Evolutionary conservation across 2,329 filamentous ascomycete genomes (phyloP).

Genomic region (Penicillium rolfsii): DNA sequence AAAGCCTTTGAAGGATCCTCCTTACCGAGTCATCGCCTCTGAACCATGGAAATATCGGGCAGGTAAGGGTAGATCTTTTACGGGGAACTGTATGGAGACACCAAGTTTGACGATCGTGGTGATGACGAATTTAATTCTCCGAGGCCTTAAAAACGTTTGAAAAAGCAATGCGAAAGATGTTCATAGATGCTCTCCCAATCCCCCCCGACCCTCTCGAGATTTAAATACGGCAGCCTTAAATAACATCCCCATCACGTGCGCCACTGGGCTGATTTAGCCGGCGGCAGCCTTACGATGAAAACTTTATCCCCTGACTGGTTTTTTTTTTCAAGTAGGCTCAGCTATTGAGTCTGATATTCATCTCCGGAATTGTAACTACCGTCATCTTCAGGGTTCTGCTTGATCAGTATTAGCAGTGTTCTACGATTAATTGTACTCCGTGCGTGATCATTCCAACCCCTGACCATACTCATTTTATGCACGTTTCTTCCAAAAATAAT

Average conservation of each 20-base stretch:
- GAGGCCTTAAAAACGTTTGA: too few species aligned
- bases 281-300: neutral
- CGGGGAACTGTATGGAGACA: too few species aligned
- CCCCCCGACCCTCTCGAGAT: too few species aligned
- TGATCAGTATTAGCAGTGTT: neutral
- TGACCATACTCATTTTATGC: neutral
- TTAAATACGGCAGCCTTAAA: neutral
- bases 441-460: neutral
- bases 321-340: neutral
- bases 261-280: neutral
- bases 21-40: too few species aligned
- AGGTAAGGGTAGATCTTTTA: neutral
- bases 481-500: conserved; percentile 7
- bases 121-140: too few species aligned
- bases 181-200: neutral
- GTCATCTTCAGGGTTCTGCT: neutral
- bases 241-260: neutral
- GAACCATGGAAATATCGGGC: neutral
- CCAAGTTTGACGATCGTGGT: too few species aligned
- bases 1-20: too few species aligned
- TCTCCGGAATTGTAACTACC: neutral
- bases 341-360: neutral
- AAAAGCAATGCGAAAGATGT: neutral
- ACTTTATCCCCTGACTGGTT: neutral
- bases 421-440: neutral